phyloP scores from a whole-genome alignment of 1,284 basidiomycete genomes.

The Sphagnurus paluster region DNA sequence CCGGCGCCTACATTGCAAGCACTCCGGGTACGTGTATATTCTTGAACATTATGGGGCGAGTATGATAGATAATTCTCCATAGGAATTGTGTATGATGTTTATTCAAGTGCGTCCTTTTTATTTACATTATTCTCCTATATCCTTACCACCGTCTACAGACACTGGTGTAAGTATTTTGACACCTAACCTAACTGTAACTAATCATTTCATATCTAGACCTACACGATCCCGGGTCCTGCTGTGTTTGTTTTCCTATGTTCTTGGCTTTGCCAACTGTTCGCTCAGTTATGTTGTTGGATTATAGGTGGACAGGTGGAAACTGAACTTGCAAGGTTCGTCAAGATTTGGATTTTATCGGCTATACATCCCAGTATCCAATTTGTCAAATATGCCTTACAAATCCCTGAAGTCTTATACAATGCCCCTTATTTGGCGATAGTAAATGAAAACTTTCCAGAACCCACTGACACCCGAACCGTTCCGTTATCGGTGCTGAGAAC shows the following conservation, averaged over 20 bases:
- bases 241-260: slow-evolving; percentile 27
- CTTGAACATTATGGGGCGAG: neutral
- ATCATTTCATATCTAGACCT: slow-evolving; percentile 23
- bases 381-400: too few relatives aligned
- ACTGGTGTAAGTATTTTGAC: slow-evolving; percentile 21
- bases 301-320: slow-evolving; percentile 28
- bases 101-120: slow-evolving; percentile 29
- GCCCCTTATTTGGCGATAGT: slow-evolving; percentile 7
- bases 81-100: slow-evolving; percentile 36
- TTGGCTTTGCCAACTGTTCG: neutral
- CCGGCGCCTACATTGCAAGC: slow-evolving; percentile 44
- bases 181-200: neutral
- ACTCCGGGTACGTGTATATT: slow-evolving; percentile 31
- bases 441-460: slow-evolving; percentile 17
- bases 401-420: too few relatives aligned
- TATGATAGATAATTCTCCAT: neutral
- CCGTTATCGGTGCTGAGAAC: neutral
- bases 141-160: neutral
- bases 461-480: slow-evolving; percentile 8
- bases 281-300: neutral
- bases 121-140: neutral
- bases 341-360: too few relatives aligned
- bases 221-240: slow-evolving; percentile 42
- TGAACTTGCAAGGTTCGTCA: too few relatives aligned
- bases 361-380: too few relatives aligned